Percentiles rank a stretch among this genome's conserved stretches.
Conservation (phyloP, 108 stramenopile genomes). For the Conticribra guillardii region DNA sequence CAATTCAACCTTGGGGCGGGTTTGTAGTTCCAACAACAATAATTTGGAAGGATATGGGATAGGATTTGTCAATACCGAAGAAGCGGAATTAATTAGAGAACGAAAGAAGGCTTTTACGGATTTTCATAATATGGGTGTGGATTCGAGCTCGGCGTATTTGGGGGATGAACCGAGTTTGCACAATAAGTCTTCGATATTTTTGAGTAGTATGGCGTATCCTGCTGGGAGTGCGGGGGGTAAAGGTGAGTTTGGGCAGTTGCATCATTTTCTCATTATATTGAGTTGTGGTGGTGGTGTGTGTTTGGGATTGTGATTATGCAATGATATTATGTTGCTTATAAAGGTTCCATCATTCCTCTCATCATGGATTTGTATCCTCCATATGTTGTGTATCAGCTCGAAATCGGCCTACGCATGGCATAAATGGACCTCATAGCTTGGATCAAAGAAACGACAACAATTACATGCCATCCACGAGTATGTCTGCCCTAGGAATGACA, state of each 20-base stretch:
- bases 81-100: constrained; percentile 42
- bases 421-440: constrained; percentile 33
- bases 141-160: constrained; percentile 74
- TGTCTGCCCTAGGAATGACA: constrained; percentile 7
- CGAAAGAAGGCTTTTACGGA: constrained; percentile 80
- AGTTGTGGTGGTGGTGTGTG: too few relatives aligned
- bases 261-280: too few relatives aligned
- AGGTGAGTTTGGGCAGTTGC: constrained; percentile 25
- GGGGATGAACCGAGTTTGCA: constrained; percentile 73
- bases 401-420: constrained; percentile 6
- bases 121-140: constrained; percentile 79
- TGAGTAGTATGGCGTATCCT: constrained; percentile 42
- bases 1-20: too few relatives aligned
- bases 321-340: too few relatives aligned
- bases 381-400: constrained; percentile 3
- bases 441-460: constrained; percentile 21
- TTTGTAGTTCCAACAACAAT: too few relatives aligned
- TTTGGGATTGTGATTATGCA: too few relatives aligned
- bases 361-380: not conserved
- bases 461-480: constrained; percentile 36
- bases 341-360: too few relatives aligned
- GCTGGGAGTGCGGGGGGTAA: constrained; percentile 33
- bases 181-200: constrained; percentile 30
- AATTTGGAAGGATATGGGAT: constrained; percentile 1
- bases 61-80: constrained; percentile 17